A percentile compares a stretch with the other conserved stretches of the same genome.
phyloP scores from a whole-genome alignment of 208 protist species.

The Trichomonas tenax region DNA sequence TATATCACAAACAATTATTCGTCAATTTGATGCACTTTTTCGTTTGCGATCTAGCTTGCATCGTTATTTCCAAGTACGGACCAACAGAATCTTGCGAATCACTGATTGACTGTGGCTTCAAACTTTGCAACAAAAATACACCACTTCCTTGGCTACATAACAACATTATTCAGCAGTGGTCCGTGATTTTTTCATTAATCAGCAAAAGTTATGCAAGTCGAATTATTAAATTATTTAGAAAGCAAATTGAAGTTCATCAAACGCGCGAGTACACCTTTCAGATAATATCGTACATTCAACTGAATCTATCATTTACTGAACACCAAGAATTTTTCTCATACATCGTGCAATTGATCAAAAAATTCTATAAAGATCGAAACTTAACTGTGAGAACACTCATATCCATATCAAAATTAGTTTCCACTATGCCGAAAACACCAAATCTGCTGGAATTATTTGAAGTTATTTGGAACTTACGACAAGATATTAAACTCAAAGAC shows the following conservation, averaged over 20 bases:
- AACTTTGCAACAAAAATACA: not conserved
- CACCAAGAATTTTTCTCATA: not conserved
- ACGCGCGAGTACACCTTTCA: not conserved
- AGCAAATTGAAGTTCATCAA: not conserved
- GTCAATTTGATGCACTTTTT: not conserved
- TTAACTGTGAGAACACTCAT: not conserved
- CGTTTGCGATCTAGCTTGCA: not conserved
- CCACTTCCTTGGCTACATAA: not conserved
- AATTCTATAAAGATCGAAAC: not conserved
- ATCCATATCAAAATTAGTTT: not conserved
- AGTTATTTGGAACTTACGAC: not conserved
- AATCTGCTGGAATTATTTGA: not conserved
- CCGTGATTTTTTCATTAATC: not conserved
- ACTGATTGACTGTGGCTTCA: not conserved
- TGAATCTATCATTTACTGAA: not conserved
- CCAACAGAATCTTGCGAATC: not conserved
- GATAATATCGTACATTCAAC: not conserved
- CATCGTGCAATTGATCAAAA: not conserved
- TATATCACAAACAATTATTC: not conserved
- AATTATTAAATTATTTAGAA: not conserved
- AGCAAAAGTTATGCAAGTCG: too few relatives aligned
- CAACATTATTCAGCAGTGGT: not conserved
- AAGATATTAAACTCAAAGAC: not conserved
- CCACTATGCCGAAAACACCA: not conserved
- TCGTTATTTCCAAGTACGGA: not conserved